A percentile compares a stretch with the other conserved stretches of the same genome.
Evolutionary conservation across 768 basidiomycete species (phyloP).

Genomic region (Termitomyces sp.): DNA sequence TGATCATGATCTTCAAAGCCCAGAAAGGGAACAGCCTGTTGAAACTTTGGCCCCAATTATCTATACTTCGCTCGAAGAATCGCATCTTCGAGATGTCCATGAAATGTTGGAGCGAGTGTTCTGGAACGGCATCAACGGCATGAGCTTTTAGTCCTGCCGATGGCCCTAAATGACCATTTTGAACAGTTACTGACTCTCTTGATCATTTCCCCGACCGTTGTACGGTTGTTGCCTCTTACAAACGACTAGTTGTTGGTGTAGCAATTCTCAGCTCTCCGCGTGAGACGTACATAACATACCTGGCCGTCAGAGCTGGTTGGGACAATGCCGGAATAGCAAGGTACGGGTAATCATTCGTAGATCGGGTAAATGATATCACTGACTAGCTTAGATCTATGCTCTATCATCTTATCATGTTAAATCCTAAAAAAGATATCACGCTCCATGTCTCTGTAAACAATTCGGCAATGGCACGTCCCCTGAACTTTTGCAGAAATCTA

Average conservation of each 20-base stretch:
- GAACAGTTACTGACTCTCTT: constrained; percentile 65
- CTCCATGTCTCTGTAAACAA: constrained; percentile 82
- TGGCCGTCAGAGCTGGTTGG: constrained; percentile 79
- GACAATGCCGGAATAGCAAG: constrained; percentile 77
- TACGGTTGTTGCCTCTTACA: constrained; percentile 75
- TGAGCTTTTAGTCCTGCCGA: constrained; percentile 12
- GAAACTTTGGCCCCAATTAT: constrained; percentile 52
- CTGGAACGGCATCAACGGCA: constrained; percentile 78
- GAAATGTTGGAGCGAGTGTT: constrained; percentile 65
- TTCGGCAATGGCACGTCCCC: constrained; percentile 63
- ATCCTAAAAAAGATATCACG: constrained; percentile 75
- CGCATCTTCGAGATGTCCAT: constrained; percentile 68
- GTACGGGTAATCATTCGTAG: constrained; percentile 31
- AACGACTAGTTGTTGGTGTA: constrained; percentile 65
- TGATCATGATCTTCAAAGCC: constrained; percentile 36
- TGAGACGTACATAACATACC: constrained; percentile 82
- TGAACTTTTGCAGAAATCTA: neutral
- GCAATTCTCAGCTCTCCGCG: constrained; percentile 76
- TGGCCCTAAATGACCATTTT: neutral
- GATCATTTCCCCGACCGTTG: constrained; percentile 66
- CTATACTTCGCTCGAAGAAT: constrained; percentile 56
- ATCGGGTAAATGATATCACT: constrained; percentile 10
- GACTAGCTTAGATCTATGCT: constrained; percentile 59
- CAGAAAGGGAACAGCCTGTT: constrained; percentile 43
- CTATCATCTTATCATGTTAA: constrained; percentile 68